Evolutionary conservation across 2,329 filamentous ascomycete genomes (phyloP), one percentile per base, ranked within the genome.

Genomic region (Knufia fluminis): DNA sequence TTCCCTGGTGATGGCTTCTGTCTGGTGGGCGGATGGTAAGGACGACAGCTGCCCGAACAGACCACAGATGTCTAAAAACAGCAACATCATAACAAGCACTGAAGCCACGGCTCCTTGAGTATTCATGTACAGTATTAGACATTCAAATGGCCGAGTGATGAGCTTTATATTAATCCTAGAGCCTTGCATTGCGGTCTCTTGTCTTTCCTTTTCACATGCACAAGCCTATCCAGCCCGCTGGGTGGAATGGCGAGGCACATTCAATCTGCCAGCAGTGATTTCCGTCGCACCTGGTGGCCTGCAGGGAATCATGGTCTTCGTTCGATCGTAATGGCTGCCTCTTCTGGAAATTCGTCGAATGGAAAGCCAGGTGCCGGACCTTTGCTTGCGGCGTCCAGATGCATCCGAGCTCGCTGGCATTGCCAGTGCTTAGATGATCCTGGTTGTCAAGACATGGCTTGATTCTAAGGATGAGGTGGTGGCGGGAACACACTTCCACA

Each of bases 1-100:
- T 24, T 71, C 64, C 7, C 68, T 61, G 32, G 87, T 72, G 3
- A 65, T 67, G 22, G 22, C 17, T 24, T 42, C 39, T 42, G 39
- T 24, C 22, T 42, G 16, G 22, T 42, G 17, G 39, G 39, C 39
- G 16, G 39, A 22, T 22, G 12, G 17, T 42, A 24, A 24, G 17
- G 22, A 42, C 22, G 39, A 42, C 39, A 42, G 39, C 39, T 42
- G 39, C 39, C 19, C 39, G 17, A 20, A 24, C 17, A 42, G 39
- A 20, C 16, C 17, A 42, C 39, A 42, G 39, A 42, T 20, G 16
- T 20, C 22, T 14, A 20, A 42, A 24, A 42, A 42, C 16, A 20
- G 39, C 17, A 42, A 42, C 16, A 24, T 22, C 39, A 42, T 42
- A 24, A 42, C 22, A 24, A 24, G 12, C 17, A 42, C 39, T 16